Base-by-base conservation (phyloP, 106 monocot genomes). In the Dioscorea alata region DNA sequence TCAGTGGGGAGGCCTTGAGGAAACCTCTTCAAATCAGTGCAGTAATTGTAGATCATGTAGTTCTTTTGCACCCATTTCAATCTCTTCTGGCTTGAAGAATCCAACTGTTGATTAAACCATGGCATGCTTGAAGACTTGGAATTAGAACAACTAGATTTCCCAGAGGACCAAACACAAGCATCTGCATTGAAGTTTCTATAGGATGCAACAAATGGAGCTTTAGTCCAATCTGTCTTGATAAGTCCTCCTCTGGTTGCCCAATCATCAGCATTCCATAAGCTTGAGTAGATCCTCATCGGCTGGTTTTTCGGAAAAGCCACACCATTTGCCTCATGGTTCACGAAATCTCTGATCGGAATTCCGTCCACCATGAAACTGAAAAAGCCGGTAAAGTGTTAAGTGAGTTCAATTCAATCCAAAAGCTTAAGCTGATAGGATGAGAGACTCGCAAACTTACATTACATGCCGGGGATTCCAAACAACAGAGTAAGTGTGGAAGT, bases 11-110 rank as follows among this genome's bases (percentile, higher is more conserved):
- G 12, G 13, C 84, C 84, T 67, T 76, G 64, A 6, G 84, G 80
- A 69, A 80, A 84, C 0, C 84, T 63, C 13, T 73, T 73, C 16
- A 24, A 48, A 59, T 84, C 84, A 48, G 58, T 69, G 73, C 84
- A 84, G 76, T 84, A 84, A 68, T 84, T 65, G 73, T 84, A 84
- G 76, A 84, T 70, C 84, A 84, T 84, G 76, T 69, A 69, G 31
- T 73, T 84, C 23, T 22, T 73, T 60, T 73, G 76, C 49, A 69
- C 60, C 69, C 61, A 65, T 18, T 31, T 57, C 76, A 81, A 57
- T 49, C 64, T 66, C 18, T 12, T 12, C 4, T 73, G 59, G 68
- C 63, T 76, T 48, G 57, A 16, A 15, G 52, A 48, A 16, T 67
- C 69, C 54, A 81, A 28, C 35, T 69, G 25, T 23, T 81, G 71